Base-by-base conservation (phyloP, 2,329 filamentous ascomycete genomes). In the Exophiala sideris region DNA sequence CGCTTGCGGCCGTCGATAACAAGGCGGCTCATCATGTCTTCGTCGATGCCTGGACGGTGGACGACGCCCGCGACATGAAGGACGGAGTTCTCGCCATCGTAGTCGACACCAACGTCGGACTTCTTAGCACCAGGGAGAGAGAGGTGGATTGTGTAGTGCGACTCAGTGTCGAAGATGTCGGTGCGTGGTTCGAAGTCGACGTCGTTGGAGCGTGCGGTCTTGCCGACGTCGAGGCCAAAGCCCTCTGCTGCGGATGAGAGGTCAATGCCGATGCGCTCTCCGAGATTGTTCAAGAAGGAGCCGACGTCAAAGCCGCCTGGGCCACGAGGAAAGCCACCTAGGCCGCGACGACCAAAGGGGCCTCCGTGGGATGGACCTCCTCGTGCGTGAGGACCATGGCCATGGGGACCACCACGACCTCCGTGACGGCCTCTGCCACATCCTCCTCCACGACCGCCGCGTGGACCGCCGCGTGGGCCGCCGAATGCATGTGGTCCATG, bases 61-160 rank as follows among this genome's bases (percentile, higher is more conserved):
- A 91, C 79, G 0, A 91, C 84, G 48, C 89, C 89, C 1, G 85
- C 79, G 50, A 95, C 74, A 62, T 78, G 82, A 39, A 95, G 74
- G 51, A 80, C 75, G 44, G 77, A 79, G 65, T 82, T 83, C 54
- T 89, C 85, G 0, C 81, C 77, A 62, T 92, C 83, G 82, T 87
- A 95, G 68, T 85, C 85, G 42, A 94, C 82, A 53, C 81, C 86
- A 5, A 94, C 75, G 65, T 94, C 88, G 64, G 89, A 81, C 71
- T 91, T 91, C 72, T 85, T 85, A 1, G 86, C 88, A 21, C 89
- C 89, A 0, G 90, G 88, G 0, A 95, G 78, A 1, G 88, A 85
- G 45, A 83, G 66, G 69, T 94, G 88, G 7, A 94, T 73, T 40
- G 90, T 74, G 67, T 84, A 91, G 11, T 82, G 71, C 32, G 74